A percentile compares a stretch with the other conserved stretches of the same genome.
phyloP scores from a whole-genome alignment of 495 filamentous ascomycete species.

The Penicillium psychrofluorescens region DNA sequence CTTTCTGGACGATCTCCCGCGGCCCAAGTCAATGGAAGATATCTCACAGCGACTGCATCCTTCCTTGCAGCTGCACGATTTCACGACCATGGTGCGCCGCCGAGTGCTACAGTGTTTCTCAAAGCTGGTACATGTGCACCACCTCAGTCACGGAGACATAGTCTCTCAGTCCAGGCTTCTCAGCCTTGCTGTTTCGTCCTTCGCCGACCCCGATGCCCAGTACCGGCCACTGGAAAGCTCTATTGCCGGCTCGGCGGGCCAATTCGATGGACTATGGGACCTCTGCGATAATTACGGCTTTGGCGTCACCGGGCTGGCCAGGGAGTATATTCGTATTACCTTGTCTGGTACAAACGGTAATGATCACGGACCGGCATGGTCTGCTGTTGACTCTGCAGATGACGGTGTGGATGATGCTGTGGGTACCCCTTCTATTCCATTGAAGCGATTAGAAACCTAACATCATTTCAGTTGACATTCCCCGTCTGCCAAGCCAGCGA shows the following conservation, averaged over 20 bases:
- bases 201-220: conserved; percentile 86
- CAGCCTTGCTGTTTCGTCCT: conserved; percentile 83
- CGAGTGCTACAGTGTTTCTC: conserved; percentile 92
- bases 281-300: conserved; percentile 90
- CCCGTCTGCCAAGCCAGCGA: conserved; percentile 80
- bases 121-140: conserved; percentile 80
- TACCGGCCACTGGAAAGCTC: conserved; percentile 81
- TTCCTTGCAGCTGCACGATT: conserved; percentile 82
- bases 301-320: conserved; percentile 78
- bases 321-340: conserved; percentile 63
- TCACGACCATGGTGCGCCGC: conserved; percentile 86
- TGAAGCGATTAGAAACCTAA: conserved; percentile 1
- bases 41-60: conserved; percentile 76
- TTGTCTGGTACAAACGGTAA: conserved; percentile 64
- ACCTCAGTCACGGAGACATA: conserved; percentile 70
- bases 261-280: conserved; percentile 92
- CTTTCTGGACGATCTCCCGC: conserved; percentile 75
- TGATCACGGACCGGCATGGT: conserved; percentile 49
- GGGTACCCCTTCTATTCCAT: conserved; percentile 13
- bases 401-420: conserved; percentile 63
- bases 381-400: conserved; percentile 56
- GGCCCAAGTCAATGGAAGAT: conserved; percentile 84
- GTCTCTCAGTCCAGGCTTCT: conserved; percentile 88
- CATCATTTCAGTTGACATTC: conserved; percentile 43
- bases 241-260: conserved; percentile 84